Evolutionary conservation across 2,329 filamentous ascomycete species (phyloP).

Genomic region (Tolypocladium paradoxum): DNA sequence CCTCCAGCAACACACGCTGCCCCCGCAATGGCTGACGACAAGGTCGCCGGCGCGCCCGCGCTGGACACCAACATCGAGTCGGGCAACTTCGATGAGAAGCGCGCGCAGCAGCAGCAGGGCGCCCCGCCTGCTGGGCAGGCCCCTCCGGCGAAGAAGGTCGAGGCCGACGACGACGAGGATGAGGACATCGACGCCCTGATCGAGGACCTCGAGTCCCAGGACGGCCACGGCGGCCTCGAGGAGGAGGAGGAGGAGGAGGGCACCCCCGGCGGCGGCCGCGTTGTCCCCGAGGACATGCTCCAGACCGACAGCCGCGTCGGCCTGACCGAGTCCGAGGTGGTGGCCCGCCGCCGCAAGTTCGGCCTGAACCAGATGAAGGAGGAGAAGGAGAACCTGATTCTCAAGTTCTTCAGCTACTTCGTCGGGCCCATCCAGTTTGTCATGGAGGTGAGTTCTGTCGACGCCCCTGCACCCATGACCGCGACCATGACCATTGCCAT

Average conservation of each 20-base stretch:
- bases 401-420: conserved; percentile 79
- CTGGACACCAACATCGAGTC: conserved; percentile 55
- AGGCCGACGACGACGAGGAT: conserved; percentile 55
- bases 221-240: conserved; percentile 56
- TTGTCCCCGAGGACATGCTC: conserved; percentile 63
- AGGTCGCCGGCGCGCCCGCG: conserved; percentile 41
- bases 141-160: conserved; percentile 24
- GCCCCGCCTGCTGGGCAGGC: conserved; percentile 17
- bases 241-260: conserved; percentile 45
- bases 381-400: conserved; percentile 72
- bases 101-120: conserved; percentile 18
- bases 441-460: conserved; percentile 82
- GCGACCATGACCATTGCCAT: neutral
- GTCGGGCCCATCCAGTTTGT: conserved; percentile 87
- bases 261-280: conserved; percentile 43
- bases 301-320: conserved; percentile 64
- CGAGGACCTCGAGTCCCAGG: conserved; percentile 74
- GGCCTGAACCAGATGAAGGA: conserved; percentile 87
- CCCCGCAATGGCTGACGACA: conserved; percentile 42
- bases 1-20: neutral
- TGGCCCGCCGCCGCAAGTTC: conserved; percentile 54
- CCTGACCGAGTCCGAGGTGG: conserved; percentile 62
- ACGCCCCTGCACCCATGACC: neutral
- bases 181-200: conserved; percentile 82
- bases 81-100: conserved; percentile 56